Percentiles rank a stretch among this genome's conserved stretches.
These are phyloP conservation scores for Elaphomyces granulatus DNA, from an alignment of 495 filamentous ascomycete species.

Conservation along the genomic window DNA sequence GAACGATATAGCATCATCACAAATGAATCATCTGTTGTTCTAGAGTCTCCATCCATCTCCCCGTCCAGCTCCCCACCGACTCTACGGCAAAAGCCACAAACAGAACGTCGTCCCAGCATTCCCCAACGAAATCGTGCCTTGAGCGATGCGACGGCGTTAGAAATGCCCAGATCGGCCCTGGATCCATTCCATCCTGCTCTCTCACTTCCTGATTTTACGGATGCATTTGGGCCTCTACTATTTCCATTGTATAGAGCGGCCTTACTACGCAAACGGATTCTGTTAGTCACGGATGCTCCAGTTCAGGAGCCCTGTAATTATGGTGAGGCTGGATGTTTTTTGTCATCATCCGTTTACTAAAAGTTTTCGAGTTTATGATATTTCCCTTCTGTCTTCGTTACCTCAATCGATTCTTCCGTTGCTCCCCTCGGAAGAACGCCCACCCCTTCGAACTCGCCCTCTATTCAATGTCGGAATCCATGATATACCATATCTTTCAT, in stretches of 20 bases:
- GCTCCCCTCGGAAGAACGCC: slow-evolving; percentile 22
- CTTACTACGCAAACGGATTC: slow-evolving; percentile 70
- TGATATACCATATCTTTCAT: slow-evolving; percentile 67
- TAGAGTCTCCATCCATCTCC: slow-evolving; percentile 18
- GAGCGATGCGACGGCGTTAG: slow-evolving; percentile 37
- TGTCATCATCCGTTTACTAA: slow-evolving; percentile 6
- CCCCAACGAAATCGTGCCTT: slow-evolving; percentile 22
- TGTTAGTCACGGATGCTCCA: slow-evolving; percentile 71
- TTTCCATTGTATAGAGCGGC: slow-evolving; percentile 88
- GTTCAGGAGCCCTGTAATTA: slow-evolving; percentile 78
- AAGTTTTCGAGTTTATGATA: slow-evolving; percentile 60
- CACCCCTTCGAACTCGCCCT: slow-evolving; percentile 55
- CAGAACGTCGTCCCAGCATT: slow-evolving; percentile 20
- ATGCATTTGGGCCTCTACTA: slow-evolving; percentile 76
- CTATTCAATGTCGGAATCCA: slow-evolving; percentile 86
- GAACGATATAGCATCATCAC: slow-evolving; percentile 44
- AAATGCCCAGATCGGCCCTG: slow-evolving; percentile 54
- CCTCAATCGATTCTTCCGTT: slow-evolving; percentile 51
- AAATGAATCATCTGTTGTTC: slow-evolving; percentile 18
- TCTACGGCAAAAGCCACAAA: slow-evolving; percentile 30
- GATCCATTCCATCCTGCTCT: slow-evolving; percentile 74
- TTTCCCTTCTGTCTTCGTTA: slow-evolving; percentile 77
- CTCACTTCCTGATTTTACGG: slow-evolving; percentile 59
- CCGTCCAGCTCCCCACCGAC: slow-evolving; percentile 41
- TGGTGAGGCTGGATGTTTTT: slow-evolving; percentile 36